These are phyloP conservation scores for Camelina sativa DNA, from an alignment of 345 rosid genomes.

Conservation along the genomic window DNA sequence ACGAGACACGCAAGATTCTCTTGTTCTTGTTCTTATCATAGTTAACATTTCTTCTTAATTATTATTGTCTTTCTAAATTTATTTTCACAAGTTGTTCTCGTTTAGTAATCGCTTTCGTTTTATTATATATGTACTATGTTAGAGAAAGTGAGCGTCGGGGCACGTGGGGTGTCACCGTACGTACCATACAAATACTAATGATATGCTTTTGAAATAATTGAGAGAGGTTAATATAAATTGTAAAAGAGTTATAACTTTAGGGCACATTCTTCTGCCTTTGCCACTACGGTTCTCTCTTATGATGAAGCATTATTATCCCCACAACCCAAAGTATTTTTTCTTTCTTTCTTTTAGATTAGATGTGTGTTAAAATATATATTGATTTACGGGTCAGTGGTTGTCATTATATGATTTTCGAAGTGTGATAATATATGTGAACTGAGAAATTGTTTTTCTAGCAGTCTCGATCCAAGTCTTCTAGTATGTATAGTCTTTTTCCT, in stretches of 20 bases:
- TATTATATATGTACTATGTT: slow-evolving; percentile 28
- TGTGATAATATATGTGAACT: not conserved
- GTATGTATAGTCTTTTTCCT: not conserved
- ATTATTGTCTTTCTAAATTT: not conserved
- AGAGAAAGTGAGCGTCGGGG: slow-evolving; percentile 30
- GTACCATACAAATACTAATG: slow-evolving; percentile 43
- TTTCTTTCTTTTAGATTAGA: not conserved
- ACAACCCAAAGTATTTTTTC: slow-evolving; percentile 8
- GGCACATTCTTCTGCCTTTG: slow-evolving; percentile 39
- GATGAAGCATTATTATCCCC: slow-evolving; percentile 39
- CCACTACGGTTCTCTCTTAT: slow-evolving; percentile 36
- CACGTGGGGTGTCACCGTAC: slow-evolving; percentile 47
- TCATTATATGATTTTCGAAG: slow-evolving; percentile 2
- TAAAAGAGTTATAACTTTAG: slow-evolving; percentile 36
- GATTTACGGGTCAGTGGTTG: not conserved
- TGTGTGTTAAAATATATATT: not conserved
- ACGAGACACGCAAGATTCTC: slow-evolving; percentile 43
- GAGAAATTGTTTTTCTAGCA: not conserved
- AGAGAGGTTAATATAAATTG: slow-evolving; percentile 38
- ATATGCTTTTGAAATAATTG: slow-evolving; percentile 31
- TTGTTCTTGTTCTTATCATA: slow-evolving; percentile 23
- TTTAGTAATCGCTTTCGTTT: slow-evolving; percentile 26
- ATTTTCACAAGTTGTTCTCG: slow-evolving; percentile 8
- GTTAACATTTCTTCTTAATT: slow-evolving; percentile 27
- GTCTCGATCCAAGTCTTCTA: not conserved